phyloP scores from a whole-genome alignment of 179 eudicot species.

The Kewa caespitosa region DNA sequence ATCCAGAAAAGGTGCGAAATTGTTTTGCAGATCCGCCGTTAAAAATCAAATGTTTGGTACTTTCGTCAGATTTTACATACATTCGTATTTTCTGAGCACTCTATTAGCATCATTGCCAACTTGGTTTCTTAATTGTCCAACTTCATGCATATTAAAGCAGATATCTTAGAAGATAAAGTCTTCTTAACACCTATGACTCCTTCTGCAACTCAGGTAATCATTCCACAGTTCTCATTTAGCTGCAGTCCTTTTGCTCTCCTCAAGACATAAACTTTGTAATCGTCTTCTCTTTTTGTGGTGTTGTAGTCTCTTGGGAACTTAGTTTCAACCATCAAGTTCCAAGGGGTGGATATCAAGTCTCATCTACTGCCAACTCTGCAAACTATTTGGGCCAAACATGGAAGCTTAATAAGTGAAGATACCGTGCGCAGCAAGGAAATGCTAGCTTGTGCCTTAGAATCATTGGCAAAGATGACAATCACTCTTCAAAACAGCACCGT shows the following conservation, averaged over 20 bases:
- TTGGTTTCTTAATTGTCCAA: neutral
- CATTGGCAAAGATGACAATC: conserved; percentile 17
- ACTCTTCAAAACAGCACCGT: conserved; percentile 18
- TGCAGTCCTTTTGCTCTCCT: neutral
- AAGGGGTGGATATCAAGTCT: conserved; percentile 20
- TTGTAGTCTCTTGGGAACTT: neutral
- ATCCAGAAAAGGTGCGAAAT: too few relatives aligned
- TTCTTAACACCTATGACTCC: conserved; percentile 1
- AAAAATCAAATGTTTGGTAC: too few relatives aligned
- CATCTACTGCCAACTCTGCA: conserved; percentile 18
- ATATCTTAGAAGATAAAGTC: neutral
- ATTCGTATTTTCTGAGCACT: too few relatives aligned
- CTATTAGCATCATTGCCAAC: too few relatives aligned
- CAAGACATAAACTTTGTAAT: neutral
- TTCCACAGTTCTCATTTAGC: neutral
- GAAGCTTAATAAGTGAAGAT: conserved; percentile 15
- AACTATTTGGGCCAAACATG: conserved; percentile 25
- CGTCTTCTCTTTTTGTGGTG: neutral
- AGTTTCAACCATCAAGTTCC: neutral
- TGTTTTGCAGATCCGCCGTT: too few relatives aligned
- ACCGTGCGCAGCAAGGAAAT: conserved; percentile 24
- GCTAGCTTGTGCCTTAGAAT: conserved; percentile 24
- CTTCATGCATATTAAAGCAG: neutral
- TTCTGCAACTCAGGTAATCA: neutral
- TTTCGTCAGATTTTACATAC: too few relatives aligned